phyloP scores from a whole-genome alignment of 1,284 basidiomycete genomes.

The Papiliotrema laurentii region DNA sequence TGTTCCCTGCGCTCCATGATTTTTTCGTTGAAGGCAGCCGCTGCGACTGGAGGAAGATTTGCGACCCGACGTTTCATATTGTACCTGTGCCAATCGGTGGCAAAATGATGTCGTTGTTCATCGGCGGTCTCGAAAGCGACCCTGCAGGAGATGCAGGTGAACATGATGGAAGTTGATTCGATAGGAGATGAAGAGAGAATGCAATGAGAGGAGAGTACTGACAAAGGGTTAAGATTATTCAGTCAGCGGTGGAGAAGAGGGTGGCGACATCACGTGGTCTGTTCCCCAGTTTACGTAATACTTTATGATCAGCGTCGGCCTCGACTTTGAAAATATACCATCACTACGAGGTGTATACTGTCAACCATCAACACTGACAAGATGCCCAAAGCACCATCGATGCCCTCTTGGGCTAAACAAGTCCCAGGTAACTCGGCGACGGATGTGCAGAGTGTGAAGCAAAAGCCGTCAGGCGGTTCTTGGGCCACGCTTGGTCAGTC shows the following conservation, averaged over 20 bases:
- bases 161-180: constrained; percentile 43
- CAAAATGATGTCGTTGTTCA: constrained; percentile 87
- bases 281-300: too few relatives aligned
- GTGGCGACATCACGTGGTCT: too few relatives aligned
- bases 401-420: not conserved
- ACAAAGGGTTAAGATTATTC: not conserved
- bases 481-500: constrained; percentile 36
- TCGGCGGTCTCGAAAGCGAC: constrained; percentile 81
- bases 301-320: too few relatives aligned
- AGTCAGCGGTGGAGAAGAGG: too few relatives aligned
- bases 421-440: too few relatives aligned
- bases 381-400: too few relatives aligned
- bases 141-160: constrained; percentile 88
- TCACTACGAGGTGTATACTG: too few relatives aligned
- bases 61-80: constrained; percentile 98
- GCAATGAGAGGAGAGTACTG: not conserved
- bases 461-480: constrained; percentile 14
- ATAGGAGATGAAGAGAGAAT: not conserved
- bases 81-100: constrained; percentile 93
- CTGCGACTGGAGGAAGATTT: constrained; percentile 78
- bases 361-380: too few relatives aligned
- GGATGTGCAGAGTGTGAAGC: not conserved
- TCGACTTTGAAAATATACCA: too few relatives aligned
- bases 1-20: constrained; percentile 73
- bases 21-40: constrained; percentile 79